These are phyloP conservation scores for Tolypocladium tundrense DNA, from an alignment of 2,329 filamentous ascomycete species.

Conservation along the genomic window DNA sequence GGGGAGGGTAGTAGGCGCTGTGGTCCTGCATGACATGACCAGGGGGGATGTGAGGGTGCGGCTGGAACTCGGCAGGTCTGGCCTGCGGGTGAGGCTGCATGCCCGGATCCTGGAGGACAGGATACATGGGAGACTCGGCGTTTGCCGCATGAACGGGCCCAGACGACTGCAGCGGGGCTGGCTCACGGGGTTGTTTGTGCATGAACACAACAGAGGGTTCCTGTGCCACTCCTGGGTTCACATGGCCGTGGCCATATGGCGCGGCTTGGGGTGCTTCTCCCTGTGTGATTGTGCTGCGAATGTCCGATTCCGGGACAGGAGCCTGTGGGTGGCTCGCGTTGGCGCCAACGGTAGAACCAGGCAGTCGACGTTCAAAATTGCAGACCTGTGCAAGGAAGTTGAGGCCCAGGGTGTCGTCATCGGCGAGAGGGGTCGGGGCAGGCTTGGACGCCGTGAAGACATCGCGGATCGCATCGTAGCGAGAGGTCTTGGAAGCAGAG, in stretches of 20 bases:
- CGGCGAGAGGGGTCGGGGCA: slow-evolving; percentile 12
- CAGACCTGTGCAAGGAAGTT: slow-evolving; percentile 25
- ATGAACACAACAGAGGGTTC: slow-evolving; percentile 13
- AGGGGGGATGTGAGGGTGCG: slow-evolving; percentile 12
- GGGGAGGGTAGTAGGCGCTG: slow-evolving; percentile 16
- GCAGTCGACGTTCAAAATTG: slow-evolving; percentile 17
- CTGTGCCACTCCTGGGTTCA: neutral
- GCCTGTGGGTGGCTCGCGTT: slow-evolving; percentile 3
- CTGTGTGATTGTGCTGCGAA: neutral
- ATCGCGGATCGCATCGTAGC: slow-evolving; percentile 29
- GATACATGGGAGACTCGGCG: slow-evolving; percentile 4
- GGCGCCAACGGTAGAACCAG: slow-evolving; percentile 8
- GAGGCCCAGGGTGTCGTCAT: slow-evolving; percentile 15
- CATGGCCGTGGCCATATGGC: neutral
- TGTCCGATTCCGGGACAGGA: neutral
- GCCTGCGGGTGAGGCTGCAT: neutral
- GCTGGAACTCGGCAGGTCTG: slow-evolving; percentile 17
- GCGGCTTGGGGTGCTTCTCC: slow-evolving; percentile 13
- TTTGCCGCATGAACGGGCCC: slow-evolving; percentile 12
- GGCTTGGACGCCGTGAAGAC: slow-evolving; percentile 29
- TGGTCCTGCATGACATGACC: slow-evolving; percentile 8
- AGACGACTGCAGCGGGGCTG: slow-evolving; percentile 11
- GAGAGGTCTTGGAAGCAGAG: slow-evolving; percentile 18
- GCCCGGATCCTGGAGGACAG: slow-evolving; percentile 1
- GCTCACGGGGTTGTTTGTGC: slow-evolving; percentile 9